Evolutionary conservation across 2,329 filamentous ascomycete species (phyloP).

Genomic region (Aspergillus eucalypticola): DNA sequence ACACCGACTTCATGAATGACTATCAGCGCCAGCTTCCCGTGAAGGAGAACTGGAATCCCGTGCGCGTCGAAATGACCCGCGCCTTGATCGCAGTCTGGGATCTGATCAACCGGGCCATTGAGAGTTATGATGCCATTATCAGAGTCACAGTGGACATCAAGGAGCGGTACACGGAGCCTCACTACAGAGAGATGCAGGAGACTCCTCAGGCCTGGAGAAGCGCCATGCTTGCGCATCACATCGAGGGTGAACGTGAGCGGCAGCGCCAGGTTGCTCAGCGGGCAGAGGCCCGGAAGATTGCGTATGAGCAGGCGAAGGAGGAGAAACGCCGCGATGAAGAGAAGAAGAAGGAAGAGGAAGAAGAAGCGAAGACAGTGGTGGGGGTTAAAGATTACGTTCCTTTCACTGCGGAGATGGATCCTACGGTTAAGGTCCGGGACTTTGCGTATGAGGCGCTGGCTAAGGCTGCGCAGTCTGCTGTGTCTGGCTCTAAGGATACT

Average conservation of each 20-base stretch:
- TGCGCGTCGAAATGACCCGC: conserved; percentile 16
- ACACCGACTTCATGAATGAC: conserved; percentile 23
- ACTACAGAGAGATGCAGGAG: conserved; percentile 13
- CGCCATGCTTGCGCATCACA: conserved; percentile 3
- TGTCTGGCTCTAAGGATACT: neutral
- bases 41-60: conserved; percentile 10
- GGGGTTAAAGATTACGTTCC: neutral
- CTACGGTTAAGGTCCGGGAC: neutral
- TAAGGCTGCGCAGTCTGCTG: neutral
- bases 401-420: neutral
- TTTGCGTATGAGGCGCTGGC: neutral
- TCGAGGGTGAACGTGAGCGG: neutral
- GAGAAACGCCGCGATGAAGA: neutral
- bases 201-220: conserved; percentile 16
- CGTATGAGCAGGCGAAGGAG: neutral
- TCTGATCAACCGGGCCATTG: conserved; percentile 21
- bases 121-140: conserved; percentile 23
- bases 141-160: conserved; percentile 18
- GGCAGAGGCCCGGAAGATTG: neutral
- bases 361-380: neutral
- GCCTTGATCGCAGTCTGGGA: conserved; percentile 23
- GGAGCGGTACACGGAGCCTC: conserved; percentile 14
- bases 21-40: conserved; percentile 21
- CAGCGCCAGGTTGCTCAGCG: neutral
- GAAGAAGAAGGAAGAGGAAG: neutral